Conservation (phyloP, 768 basidiomycete genomes). For the Termitomyces sp. region DNA sequence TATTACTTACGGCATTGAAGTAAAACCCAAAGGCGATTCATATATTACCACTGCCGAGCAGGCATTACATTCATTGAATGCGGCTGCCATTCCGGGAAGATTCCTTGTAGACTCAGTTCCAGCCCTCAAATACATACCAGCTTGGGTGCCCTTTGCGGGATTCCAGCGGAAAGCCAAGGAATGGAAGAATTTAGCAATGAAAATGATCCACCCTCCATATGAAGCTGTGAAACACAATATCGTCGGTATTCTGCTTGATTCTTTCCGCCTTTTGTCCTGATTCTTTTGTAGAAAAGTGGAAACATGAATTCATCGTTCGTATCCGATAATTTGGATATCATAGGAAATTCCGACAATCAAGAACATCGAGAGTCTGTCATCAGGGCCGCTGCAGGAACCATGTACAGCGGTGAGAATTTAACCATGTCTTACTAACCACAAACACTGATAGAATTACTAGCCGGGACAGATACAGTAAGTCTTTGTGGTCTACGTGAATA, state of each 20-base stretch:
- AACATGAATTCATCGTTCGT: not conserved
- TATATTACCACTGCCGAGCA: slow-evolving; percentile 26
- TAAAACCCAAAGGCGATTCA: slow-evolving; percentile 24
- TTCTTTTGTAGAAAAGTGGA: not conserved
- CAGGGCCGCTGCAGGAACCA: not conserved
- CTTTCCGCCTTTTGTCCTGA: not conserved
- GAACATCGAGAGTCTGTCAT: not conserved
- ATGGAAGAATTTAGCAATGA: not conserved
- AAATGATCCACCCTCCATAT: not conserved
- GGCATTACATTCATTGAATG: slow-evolving; percentile 21
- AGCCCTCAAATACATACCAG: slow-evolving; percentile 28
- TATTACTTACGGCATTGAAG: slow-evolving; percentile 28
- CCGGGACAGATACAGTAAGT: not conserved
- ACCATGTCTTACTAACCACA: not conserved
- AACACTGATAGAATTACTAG: not conserved
- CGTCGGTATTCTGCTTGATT: not conserved
- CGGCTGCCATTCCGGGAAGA: slow-evolving; percentile 20
- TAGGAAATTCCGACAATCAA: not conserved
- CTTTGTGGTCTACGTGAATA: not conserved
- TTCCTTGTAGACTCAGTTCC: slow-evolving; percentile 28
- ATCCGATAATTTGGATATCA: not conserved
- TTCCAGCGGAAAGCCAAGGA: not conserved
- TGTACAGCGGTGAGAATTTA: not conserved
- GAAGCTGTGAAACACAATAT: not conserved
- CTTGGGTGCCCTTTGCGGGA: not conserved